Conservation (phyloP, 2,329 filamentous ascomycete species). For the Fusarium humuli region DNA sequence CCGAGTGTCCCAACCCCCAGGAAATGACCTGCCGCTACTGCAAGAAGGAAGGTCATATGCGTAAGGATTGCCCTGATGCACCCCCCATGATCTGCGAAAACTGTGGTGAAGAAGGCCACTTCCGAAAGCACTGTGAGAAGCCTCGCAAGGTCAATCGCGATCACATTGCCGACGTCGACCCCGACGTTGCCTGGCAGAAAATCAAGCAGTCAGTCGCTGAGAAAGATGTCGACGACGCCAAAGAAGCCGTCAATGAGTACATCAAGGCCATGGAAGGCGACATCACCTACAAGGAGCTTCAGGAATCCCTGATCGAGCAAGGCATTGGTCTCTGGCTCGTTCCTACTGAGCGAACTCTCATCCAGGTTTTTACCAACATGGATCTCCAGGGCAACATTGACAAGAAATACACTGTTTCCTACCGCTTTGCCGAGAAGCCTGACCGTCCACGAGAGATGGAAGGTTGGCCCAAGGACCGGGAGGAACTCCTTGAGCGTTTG, state of each 20-base stretch:
- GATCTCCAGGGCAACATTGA: slow-evolving; percentile 76
- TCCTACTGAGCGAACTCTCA: slow-evolving; percentile 66
- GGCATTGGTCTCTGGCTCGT: slow-evolving; percentile 70
- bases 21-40: slow-evolving; percentile 58
- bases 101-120: slow-evolving; percentile 71
- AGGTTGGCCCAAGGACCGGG: slow-evolving; percentile 67
- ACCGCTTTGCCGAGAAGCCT: slow-evolving; percentile 70
- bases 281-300: slow-evolving; percentile 69
- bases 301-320: slow-evolving; percentile 68
- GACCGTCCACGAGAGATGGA: slow-evolving; percentile 68
- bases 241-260: slow-evolving; percentile 69
- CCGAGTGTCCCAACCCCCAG: slow-evolving; percentile 52
- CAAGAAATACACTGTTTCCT: slow-evolving; percentile 72
- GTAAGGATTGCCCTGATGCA: slow-evolving; percentile 72
- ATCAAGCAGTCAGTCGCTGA: slow-evolving; percentile 64
- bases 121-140: slow-evolving; percentile 66
- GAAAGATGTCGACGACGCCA: slow-evolving; percentile 71
- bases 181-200: slow-evolving; percentile 69
- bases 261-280: slow-evolving; percentile 67
- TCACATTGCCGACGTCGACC: slow-evolving; percentile 59
- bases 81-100: slow-evolving; percentile 68
- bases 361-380: slow-evolving; percentile 75
- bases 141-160: slow-evolving; percentile 69
- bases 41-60: slow-evolving; percentile 64
- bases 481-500: slow-evolving; percentile 74